These are phyloP conservation scores for Fusarium fujikuroi DNA, from an alignment of 2,329 filamentous ascomycete genomes.

Conservation along the genomic window DNA sequence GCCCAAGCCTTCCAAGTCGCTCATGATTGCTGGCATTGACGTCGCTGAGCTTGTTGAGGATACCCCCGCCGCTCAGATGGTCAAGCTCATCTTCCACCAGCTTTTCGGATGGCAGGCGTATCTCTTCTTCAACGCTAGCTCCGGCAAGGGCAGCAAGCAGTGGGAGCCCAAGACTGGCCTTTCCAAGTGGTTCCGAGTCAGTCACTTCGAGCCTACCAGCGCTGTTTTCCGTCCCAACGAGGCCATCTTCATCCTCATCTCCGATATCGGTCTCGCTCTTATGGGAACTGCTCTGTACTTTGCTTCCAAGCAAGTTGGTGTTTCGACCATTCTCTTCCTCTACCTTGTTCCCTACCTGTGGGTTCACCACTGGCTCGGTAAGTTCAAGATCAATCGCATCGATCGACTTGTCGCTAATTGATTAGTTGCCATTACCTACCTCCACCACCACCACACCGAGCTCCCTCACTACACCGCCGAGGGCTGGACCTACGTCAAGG, in stretches of 20 bases:
- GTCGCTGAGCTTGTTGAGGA: slow-evolving; percentile 70
- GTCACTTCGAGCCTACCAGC: slow-evolving; percentile 71
- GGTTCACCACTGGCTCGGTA: slow-evolving; percentile 77
- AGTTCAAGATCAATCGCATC: slow-evolving; percentile 30
- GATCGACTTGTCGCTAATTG: slow-evolving; percentile 7
- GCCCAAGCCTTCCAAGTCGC: slow-evolving; percentile 49
- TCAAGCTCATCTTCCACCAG: slow-evolving; percentile 69
- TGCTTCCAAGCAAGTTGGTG: slow-evolving; percentile 63
- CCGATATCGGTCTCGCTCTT: slow-evolving; percentile 68
- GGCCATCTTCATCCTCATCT: slow-evolving; percentile 65
- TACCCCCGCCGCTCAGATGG: slow-evolving; percentile 65
- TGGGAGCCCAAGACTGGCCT: slow-evolving; percentile 46
- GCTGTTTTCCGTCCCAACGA: slow-evolving; percentile 70
- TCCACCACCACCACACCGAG: slow-evolving; percentile 75
- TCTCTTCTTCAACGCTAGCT: slow-evolving; percentile 67
- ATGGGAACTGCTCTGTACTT: slow-evolving; percentile 63
- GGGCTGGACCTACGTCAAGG: slow-evolving; percentile 70
- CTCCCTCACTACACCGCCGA: slow-evolving; percentile 55
- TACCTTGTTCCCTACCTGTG: slow-evolving; percentile 75
- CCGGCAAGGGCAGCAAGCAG: slow-evolving; percentile 61
- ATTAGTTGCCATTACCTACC: slow-evolving; percentile 77
- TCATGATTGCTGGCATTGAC: slow-evolving; percentile 53
- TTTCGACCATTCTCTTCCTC: slow-evolving; percentile 65
- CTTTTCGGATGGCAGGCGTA: slow-evolving; percentile 73
- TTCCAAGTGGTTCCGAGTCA: slow-evolving; percentile 56